These are phyloP conservation scores for Aspergillus sp. DNA, from an alignment of 2,329 filamentous ascomycete genomes.

Conservation along the genomic window DNA sequence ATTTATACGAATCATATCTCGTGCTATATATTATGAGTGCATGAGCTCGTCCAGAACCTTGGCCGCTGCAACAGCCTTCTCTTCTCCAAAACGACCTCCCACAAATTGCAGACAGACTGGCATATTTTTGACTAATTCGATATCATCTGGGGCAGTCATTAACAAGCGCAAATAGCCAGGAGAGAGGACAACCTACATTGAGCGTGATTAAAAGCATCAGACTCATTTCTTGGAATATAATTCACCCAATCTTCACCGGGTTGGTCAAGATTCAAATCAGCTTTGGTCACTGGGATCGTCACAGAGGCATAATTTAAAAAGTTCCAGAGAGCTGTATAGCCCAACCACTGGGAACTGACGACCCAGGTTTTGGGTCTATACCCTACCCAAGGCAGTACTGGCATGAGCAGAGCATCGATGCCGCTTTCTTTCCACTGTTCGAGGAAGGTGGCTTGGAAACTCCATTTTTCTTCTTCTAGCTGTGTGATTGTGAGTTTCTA, in stretches of 20 bases:
- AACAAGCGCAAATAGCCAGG: constrained; percentile 4
- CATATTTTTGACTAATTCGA: constrained; percentile 25
- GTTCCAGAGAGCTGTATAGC: constrained; percentile 33
- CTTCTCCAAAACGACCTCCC: constrained; percentile 28
- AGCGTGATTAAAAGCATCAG: constrained; percentile 45
- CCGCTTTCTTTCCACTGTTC: constrained; percentile 19
- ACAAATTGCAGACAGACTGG: constrained; percentile 29
- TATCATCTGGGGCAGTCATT: constrained; percentile 17
- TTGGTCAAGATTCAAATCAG: constrained; percentile 30
- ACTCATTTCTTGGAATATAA: constrained; percentile 36
- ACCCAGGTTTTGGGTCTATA: constrained; percentile 25
- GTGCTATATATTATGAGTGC: background rate
- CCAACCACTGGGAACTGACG: constrained; percentile 26
- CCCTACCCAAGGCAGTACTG: constrained; percentile 23
- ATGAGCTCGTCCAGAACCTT: constrained; percentile 24
- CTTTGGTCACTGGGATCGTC: constrained; percentile 37
- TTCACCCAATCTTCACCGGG: constrained; percentile 30
- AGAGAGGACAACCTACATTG: constrained; percentile 12
- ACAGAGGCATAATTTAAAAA: constrained; percentile 29
- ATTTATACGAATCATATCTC: no score
- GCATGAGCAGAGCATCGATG: constrained; percentile 27
- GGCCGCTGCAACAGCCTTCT: constrained; percentile 25
- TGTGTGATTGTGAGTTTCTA: background rate
- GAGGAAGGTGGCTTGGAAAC: constrained; percentile 14
- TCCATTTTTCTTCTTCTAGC: constrained; percentile 17